phyloP scores from a whole-genome alignment of 2,329 filamentous ascomycete species.

The Purpureocillium lavendulum region DNA sequence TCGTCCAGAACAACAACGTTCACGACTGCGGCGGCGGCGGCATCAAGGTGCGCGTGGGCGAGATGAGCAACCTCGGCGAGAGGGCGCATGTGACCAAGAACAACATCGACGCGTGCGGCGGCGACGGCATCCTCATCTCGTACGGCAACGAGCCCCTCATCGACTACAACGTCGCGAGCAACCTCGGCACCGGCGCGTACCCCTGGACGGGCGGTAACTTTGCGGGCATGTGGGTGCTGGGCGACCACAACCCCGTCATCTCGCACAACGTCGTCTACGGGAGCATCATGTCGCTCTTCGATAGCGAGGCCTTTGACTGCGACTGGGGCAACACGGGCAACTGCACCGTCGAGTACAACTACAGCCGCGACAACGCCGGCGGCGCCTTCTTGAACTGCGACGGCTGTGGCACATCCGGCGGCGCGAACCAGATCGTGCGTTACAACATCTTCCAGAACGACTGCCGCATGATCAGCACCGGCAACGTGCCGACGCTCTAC shows the following conservation, averaged over 20 bases:
- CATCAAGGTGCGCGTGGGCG: constrained; percentile 16
- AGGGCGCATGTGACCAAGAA: constrained; percentile 11
- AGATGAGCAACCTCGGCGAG: constrained; percentile 10
- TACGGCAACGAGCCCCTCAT: constrained; percentile 12
- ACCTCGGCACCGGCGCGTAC: constrained; percentile 14
- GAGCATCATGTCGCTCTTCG: constrained; percentile 12
- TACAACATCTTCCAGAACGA: constrained; percentile 18
- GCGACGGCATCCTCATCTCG: constrained; percentile 14
- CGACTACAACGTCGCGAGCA: constrained; percentile 13
- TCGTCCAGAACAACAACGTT: constrained; percentile 11
- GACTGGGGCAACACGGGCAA: constrained; percentile 17
- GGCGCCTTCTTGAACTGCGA: constrained; percentile 17
- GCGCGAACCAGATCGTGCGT: constrained; percentile 14
- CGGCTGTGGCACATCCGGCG: constrained; percentile 14
- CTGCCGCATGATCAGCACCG: constrained; percentile 15
- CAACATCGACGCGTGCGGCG: constrained; percentile 12
- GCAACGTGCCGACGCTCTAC: constrained; percentile 10
- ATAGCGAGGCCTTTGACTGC: constrained; percentile 17
- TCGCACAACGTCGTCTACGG: constrained; percentile 15
- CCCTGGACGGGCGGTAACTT: constrained; percentile 17
- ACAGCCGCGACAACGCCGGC: constrained; percentile 17
- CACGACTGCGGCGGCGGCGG: constrained; percentile 15
- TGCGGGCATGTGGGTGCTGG: constrained; percentile 18
- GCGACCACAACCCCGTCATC: constrained; percentile 10
- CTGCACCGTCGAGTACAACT: constrained; percentile 17